Evolutionary conservation across 805 yeast genomes (phyloP).

Genomic region (Ogataea nakhonphanomensis): DNA sequence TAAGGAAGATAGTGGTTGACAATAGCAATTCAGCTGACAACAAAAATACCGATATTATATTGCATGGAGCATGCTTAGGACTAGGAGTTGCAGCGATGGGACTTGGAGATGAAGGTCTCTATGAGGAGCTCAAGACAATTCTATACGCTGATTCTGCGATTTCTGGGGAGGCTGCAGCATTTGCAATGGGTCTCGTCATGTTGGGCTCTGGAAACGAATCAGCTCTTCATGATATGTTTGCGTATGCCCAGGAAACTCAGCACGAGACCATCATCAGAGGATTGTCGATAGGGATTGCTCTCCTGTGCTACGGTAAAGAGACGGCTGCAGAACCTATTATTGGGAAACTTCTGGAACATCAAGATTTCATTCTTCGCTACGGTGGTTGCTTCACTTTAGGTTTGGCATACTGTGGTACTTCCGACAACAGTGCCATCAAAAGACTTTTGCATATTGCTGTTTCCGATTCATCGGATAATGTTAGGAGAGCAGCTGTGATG

Average conservation of each 20-base stretch:
- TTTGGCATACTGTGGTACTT: slow-evolving; percentile 95
- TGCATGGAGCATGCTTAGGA: slow-evolving; percentile 96
- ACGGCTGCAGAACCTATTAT: slow-evolving; percentile 71
- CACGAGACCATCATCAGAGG: slow-evolving; percentile 95
- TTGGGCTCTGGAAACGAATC: slow-evolving; percentile 78
- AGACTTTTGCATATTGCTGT: slow-evolving; percentile 89
- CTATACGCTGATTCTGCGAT: slow-evolving; percentile 87
- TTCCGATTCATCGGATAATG: slow-evolving; percentile 93
- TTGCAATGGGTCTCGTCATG: slow-evolving; percentile 95
- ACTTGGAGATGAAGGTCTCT: slow-evolving; percentile 65
- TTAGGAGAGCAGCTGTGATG: slow-evolving; percentile 92
- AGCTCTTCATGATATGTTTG: slow-evolving; percentile 74
- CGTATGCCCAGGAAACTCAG: slow-evolving; percentile 91
- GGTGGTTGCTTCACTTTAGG: slow-evolving; percentile 96
- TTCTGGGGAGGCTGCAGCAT: slow-evolving; percentile 94
- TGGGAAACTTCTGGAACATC: slow-evolving; percentile 63
- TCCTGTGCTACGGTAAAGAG: slow-evolving; percentile 82
- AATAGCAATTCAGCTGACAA: slow-evolving; percentile 38
- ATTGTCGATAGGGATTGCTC: slow-evolving; percentile 84
- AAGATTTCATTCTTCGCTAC: slow-evolving; percentile 81
- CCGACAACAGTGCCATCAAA: slow-evolving; percentile 82
- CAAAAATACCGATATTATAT: slow-evolving; percentile 72
- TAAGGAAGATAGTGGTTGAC: slow-evolving; percentile 68
- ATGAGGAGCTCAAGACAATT: slow-evolving; percentile 79
- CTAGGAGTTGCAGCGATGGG: slow-evolving; percentile 98